phyloP scores from a whole-genome alignment of 495 filamentous ascomycete genomes.

The Achaetomiella virescens region DNA sequence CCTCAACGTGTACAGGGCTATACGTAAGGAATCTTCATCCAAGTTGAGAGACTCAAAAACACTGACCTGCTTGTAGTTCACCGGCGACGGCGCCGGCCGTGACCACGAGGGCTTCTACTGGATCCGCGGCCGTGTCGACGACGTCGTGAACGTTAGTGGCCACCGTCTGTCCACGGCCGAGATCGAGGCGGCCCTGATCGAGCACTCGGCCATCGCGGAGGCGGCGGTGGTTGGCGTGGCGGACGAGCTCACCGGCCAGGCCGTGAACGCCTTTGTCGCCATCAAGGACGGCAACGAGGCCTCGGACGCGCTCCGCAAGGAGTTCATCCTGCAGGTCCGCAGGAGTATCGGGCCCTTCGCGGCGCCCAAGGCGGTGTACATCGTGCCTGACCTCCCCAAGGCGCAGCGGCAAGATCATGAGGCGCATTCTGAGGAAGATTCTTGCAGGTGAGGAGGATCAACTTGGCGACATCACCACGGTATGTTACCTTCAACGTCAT shows the following conservation, averaged over 20 bases:
- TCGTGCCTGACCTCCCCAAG: constrained; percentile 91
- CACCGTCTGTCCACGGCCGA: constrained; percentile 96
- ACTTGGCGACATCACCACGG: constrained; percentile 86
- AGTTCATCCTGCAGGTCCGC: constrained; percentile 87
- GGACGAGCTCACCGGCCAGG: constrained; percentile 92
- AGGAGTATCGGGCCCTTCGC: constrained; percentile 97
- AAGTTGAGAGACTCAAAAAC: neutral
- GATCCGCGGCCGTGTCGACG: constrained; percentile 98
- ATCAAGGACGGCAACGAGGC: constrained; percentile 81
- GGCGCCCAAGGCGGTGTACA: constrained; percentile 85
- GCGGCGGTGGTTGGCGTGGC: constrained; percentile 90
- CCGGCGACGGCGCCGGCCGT: constrained; percentile 92
- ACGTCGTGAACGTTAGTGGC: constrained; percentile 96
- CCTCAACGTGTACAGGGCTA: constrained; percentile 94
- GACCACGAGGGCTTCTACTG: constrained; percentile 99
- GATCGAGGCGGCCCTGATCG: constrained; percentile 93
- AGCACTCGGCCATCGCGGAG: constrained; percentile 85
- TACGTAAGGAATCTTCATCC: constrained; percentile 59
- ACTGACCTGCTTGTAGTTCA: constrained; percentile 64
- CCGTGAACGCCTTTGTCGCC: constrained; percentile 93
- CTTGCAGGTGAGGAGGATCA: constrained; percentile 94
- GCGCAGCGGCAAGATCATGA: constrained; percentile 98
- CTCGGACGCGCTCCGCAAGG: constrained; percentile 80
- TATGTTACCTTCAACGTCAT: too few relatives aligned
- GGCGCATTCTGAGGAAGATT: constrained; percentile 94